Evolutionary conservation across 2,329 filamentous ascomycete species (phyloP), one percentile per base, ranked within the genome.

Genomic region (Ilyonectria destructans): DNA sequence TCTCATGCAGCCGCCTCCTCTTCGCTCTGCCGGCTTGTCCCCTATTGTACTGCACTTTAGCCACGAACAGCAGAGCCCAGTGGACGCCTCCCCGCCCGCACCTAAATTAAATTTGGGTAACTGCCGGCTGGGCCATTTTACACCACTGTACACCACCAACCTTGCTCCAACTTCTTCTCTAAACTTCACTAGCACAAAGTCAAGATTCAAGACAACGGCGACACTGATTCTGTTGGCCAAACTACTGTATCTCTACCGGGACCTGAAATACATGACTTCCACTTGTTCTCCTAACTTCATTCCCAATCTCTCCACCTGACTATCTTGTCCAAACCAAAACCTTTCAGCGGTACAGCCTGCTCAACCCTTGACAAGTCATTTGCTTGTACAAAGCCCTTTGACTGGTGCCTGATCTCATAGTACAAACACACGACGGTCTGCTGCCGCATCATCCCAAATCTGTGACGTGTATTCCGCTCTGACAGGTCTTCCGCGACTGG

Each of bases 401-500:
- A 26, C 21, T 21, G 10, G 55, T 57, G 17, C 49, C 15, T 54
- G 21, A 35, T 23, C 9, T 64, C 48, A 73, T 4, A 77, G 29
- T 10, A 62, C 49, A 69, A 78, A 71, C n/a, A 78, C 48, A 1
- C 77, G 73, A 2, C 58, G n/a, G 40, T 74, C 59, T 1, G 17
- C 29, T 6, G 67, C 48, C 5, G 79, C 78, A 52, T 81, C 77
- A 1, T 79, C 74, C 80, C 79, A 81, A 2, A 81, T 52, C 51
- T 77, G 74, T 0, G 77, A 77, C 1, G 74, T 72, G 55, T 75
- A 80, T 2, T 72, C 51, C 0, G 78, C 72, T 10, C 64, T 71
- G 15, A 74, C 60, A 8, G 21, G 55, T 9, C 29, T 29, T 2
- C 74, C 71, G 6, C 60, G 58, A 1, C 37, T 52, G 2, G 49